A percentile compares a stretch with the other conserved stretches of the same genome.
phyloP scores from a whole-genome alignment of 345 rosid genomes.

The Linum usitatissimum region DNA sequence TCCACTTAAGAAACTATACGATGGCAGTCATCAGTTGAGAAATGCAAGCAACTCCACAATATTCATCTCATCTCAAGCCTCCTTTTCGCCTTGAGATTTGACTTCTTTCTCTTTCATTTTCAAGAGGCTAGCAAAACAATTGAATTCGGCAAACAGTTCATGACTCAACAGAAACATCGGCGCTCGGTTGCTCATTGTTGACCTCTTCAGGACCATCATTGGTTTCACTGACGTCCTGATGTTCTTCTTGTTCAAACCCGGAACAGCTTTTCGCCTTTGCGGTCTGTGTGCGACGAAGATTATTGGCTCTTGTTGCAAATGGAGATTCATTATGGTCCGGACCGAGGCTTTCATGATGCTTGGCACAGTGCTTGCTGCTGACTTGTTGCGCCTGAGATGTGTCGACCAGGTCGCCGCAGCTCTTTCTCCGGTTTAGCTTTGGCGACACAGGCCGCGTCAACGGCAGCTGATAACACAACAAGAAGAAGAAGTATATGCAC shows the following conservation, averaged over 20 bases:
- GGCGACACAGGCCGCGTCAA: slow-evolving; percentile 67
- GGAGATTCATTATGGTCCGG: slow-evolving; percentile 29
- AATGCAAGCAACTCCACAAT: neutral
- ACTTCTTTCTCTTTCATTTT: neutral
- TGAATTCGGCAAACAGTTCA: slow-evolving; percentile 17
- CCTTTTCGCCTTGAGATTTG: neutral
- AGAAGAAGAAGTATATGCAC: neutral
- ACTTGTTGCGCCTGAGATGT: slow-evolving; percentile 36
- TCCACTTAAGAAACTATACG: neutral
- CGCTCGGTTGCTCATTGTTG: slow-evolving; percentile 14
- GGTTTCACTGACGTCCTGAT: neutral
- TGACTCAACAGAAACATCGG: slow-evolving; percentile 29
- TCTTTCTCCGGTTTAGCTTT: slow-evolving; percentile 54
- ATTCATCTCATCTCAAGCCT: neutral
- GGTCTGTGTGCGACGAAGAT: slow-evolving; percentile 23
- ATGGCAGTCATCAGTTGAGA: neutral
- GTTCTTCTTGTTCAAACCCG: slow-evolving; percentile 27
- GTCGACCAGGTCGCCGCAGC: slow-evolving; percentile 55
- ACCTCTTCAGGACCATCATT: slow-evolving; percentile 34
- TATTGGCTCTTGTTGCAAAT: slow-evolving; percentile 19
- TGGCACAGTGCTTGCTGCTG: slow-evolving; percentile 34
- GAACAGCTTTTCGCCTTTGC: slow-evolving; percentile 33
- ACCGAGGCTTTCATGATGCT: slow-evolving; percentile 59
- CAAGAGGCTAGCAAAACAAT: neutral
- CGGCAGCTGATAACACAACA: slow-evolving; percentile 45